Evolutionary conservation across 2,329 filamentous ascomycete species (phyloP), one percentile per base, ranked within the genome.

Genomic region (Albophoma yamanashiensis): DNA sequence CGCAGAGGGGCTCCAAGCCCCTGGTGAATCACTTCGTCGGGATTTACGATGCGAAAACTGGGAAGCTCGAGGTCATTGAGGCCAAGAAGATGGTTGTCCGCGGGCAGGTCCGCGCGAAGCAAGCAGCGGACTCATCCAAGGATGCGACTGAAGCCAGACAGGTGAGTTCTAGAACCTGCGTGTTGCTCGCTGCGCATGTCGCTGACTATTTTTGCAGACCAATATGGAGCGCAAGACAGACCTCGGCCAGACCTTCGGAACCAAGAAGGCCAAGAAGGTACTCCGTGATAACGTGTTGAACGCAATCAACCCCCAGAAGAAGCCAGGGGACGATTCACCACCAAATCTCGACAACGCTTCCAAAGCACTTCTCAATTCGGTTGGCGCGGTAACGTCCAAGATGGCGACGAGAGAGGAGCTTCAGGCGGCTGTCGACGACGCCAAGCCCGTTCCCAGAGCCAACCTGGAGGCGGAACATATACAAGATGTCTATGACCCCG

Each of bases 211-310:
- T 43, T 43, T 61, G 22, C 66, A 87, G 84, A 82, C 77, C 53
- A 82, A 81, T 67, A 76, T 81, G 67, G 82, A 87, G 36, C 82
- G 83, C 69, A 84, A 83, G 66, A 87, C 85, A 66, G 83, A 87
- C 2, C 84, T 95, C 15, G 89, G 89, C 47, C 82, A 89, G 67
- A 85, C 88, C 39, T 95, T 95, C 68, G 91, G 91, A 71, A 93
- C 89, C 34, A 92, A 90, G 77, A 93, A 92, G 75, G 88, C 90
- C 27, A 89, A 87, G 79, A 93, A 92, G 75, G 88, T 85, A 1
- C 85, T 94, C 65, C 79, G 81, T 36, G 82, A 86, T 60, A 79
- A 83, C 64, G 85, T 85, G 2, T 81, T 89, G 67, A 92, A 92
- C 68, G 88, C 88, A 22, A 91, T 93, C 65, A 75, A 74, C 50